These are phyloP conservation scores for Nannochloropsis gaditana DNA, from an alignment of 108 stramenopile species.

Conservation along the genomic window DNA sequence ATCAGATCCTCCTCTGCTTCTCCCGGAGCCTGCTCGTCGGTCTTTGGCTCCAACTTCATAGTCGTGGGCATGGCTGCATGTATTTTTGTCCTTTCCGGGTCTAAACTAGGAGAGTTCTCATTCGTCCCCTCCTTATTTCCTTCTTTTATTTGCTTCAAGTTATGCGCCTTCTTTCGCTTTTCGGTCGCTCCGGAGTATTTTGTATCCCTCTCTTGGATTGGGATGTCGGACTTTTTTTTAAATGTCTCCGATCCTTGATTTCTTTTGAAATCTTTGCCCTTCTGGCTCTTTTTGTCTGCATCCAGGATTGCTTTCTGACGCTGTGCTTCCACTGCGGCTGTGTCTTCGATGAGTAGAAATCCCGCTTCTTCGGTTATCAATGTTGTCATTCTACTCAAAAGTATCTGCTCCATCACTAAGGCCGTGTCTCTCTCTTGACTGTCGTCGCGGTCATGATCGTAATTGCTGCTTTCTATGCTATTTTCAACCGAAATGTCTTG, in stretches of 20 bases:
- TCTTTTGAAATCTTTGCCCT: background rate
- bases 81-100: background rate
- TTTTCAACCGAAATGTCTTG: background rate
- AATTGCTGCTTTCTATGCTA: background rate
- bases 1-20: background rate
- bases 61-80: background rate
- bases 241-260: background rate
- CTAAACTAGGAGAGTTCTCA: background rate
- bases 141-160: background rate
- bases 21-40: background rate
- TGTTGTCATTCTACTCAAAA: background rate
- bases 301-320: background rate
- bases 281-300: background rate
- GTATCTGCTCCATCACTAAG: constrained; percentile 2
- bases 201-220: background rate
- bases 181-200: background rate
- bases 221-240: background rate
- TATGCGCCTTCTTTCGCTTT: background rate
- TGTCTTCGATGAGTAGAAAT: background rate
- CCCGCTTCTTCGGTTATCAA: background rate
- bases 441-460: background rate
- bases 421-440: background rate
- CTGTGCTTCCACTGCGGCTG: background rate
- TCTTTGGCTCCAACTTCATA: background rate
- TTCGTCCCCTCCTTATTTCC: background rate